Conservation (phyloP, 768 basidiomycete genomes). For the Leccinum obscurum region DNA sequence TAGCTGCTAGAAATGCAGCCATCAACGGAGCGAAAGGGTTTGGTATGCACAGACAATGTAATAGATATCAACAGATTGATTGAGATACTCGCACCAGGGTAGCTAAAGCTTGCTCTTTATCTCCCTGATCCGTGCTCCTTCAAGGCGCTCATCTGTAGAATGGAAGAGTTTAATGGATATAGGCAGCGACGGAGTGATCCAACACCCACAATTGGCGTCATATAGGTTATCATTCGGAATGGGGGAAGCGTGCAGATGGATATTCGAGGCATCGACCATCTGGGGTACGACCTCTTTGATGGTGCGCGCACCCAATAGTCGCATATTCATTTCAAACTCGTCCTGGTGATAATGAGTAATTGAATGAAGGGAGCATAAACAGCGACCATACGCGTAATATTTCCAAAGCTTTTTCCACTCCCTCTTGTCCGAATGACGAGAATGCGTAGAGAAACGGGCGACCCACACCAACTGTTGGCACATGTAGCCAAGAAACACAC, state of each 20-base stretch:
- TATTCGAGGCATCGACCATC: constrained; percentile 85
- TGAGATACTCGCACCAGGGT: neutral
- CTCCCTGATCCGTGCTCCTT: constrained; percentile 42
- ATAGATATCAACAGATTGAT: constrained; percentile 1
- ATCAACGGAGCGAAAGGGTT: neutral
- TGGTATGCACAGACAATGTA: neutral
- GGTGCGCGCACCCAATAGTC: constrained; percentile 81
- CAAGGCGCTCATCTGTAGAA: constrained; percentile 43
- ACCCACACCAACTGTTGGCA: constrained; percentile 66
- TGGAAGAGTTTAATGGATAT: constrained; percentile 6
- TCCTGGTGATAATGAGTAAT: constrained; percentile 50
- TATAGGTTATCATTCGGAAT: constrained; percentile 78
- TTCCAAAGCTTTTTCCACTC: constrained; percentile 79
- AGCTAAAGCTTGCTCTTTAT: constrained; percentile 40
- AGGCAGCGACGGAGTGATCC: neutral
- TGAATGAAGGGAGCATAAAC: neutral
- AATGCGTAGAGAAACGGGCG: constrained; percentile 88
- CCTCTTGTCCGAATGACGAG: constrained; percentile 85
- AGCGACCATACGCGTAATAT: constrained; percentile 61
- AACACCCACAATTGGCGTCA: constrained; percentile 72
- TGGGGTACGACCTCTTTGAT: constrained; percentile 78
- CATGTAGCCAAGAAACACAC: constrained; percentile 10
- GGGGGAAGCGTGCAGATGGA: constrained; percentile 62
- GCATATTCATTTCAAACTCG: constrained; percentile 98
- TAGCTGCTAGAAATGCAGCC: neutral